Evolutionary conservation across 1,284 basidiomycete genomes (phyloP), one percentile per base, ranked within the genome.

Genomic region (Boletus austroedulis): DNA sequence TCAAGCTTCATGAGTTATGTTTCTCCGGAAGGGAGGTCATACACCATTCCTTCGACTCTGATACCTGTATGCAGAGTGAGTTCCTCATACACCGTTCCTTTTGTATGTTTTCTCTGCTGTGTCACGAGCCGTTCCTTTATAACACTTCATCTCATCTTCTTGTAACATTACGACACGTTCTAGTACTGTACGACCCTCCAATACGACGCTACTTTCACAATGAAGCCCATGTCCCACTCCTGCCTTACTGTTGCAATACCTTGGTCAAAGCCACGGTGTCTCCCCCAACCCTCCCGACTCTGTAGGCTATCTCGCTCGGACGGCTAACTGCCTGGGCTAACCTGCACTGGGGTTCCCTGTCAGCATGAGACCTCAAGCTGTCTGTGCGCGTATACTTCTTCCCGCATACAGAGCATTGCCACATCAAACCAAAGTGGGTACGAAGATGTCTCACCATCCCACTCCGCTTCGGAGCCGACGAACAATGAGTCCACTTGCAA

Each of bases 361-460:
- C 56, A 0, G 41, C 19, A 26, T 69, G 67, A 1, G 2, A 28
- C n/a, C 7, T 21, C 15, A 72, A 54, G 28, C 56, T 69, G 41
- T 69, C 68, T 0, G 12, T 43, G 8, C 67, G 67, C n/a, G 62
- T 44, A 32, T 59, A 67, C 24, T 5, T 1, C 10, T 0, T 12
- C 11, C 32, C 14, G 43, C 67, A 69, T 26, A 53, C 50, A 7
- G 70, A 69, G 11, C 67, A 69, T 5, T 40, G 0, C 68, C 67
- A 69, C 23, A 29, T 52, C 47, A 66, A 46, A 6, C 19, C 23
- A 19, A 69, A 40, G 24, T 69, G 67, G 3, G 44, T 64, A 1
- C 26, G 56, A n/a, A 71, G n/a, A 31, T 69, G 67, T 10, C 67
- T 49, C 15, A 59, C 58, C 12, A 69, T n/a, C 23, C 60, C 63